A percentile compares a stretch with the other conserved stretches of the same genome.
These are phyloP conservation scores for Dunaliella primolecta DNA, from an alignment of 139 green algal genomes.

Conservation along the genomic window DNA sequence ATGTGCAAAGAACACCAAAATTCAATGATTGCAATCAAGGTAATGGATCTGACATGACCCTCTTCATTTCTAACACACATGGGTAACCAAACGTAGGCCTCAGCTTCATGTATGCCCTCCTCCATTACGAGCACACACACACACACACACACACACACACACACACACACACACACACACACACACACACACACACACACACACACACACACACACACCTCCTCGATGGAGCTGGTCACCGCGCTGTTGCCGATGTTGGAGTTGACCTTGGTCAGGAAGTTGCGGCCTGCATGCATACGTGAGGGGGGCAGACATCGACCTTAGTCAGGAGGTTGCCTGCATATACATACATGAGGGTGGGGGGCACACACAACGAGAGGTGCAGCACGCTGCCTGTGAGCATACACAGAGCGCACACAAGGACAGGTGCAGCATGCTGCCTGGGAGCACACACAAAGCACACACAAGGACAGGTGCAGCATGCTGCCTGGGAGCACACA, in stretches of 20 bases:
- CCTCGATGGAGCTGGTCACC: conserved; percentile 87
- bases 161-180: not conserved
- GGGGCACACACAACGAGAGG: not conserved
- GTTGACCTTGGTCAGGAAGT: conserved; percentile 96
- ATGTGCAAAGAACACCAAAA: not conserved
- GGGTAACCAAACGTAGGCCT: too few species aligned
- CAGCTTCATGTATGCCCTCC: not conserved
- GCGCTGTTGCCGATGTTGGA: conserved; percentile 96
- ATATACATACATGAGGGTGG: conserved; percentile 9
- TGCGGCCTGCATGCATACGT: conserved; percentile 52
- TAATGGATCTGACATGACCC: too few species aligned
- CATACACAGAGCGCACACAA: too few species aligned
- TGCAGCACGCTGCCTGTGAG: not conserved
- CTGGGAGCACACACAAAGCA: too few species aligned
- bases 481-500: too few species aligned
- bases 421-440: too few species aligned
- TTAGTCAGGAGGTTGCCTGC: too few species aligned
- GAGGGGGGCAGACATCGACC: not conserved
- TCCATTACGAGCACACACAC: not conserved
- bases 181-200: not conserved
- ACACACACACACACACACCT: conserved; percentile 51
- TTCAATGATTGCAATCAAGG: too few species aligned
- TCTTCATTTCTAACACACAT: too few species aligned
- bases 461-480: too few species aligned
- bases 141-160: not conserved